Conservation (phyloP, 78 protist species). For the Protostelium mycophagum region DNA sequence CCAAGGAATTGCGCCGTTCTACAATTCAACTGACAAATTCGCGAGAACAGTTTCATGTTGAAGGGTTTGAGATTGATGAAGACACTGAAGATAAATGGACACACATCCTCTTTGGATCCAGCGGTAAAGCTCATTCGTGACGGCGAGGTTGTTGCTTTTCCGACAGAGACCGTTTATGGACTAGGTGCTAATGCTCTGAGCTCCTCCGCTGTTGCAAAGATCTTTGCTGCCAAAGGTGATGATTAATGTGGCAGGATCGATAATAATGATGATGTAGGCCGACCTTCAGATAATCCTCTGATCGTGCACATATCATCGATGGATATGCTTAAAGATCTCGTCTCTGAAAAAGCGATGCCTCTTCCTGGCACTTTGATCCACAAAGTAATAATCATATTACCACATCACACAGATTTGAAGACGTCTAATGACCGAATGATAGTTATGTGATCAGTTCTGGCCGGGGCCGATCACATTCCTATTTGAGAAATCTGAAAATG, state of each 20-base stretch:
- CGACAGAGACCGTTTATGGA: constrained; percentile 90
- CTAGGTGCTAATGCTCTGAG: constrained; percentile 51
- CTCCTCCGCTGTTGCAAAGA: neutral
- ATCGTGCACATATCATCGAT: constrained; percentile 61
- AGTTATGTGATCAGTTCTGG: constrained; percentile 49
- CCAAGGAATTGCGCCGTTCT: too few relatives aligned
- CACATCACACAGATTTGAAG: neutral
- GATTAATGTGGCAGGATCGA: neutral
- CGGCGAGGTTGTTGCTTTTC: constrained; percentile 73
- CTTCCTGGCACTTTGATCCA: neutral
- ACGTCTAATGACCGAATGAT: neutral
- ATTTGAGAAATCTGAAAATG: neutral
- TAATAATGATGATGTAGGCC: constrained; percentile 19
- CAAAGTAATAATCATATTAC: neutral
- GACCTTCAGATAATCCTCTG: constrained; percentile 79
- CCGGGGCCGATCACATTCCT: constrained; percentile 84
- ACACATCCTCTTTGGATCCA: too few relatives aligned
- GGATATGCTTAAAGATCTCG: constrained; percentile 3
- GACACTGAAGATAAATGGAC: too few relatives aligned
- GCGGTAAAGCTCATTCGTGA: constrained; percentile 7
- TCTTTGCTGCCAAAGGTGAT: constrained; percentile 13
- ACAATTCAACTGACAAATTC: too few relatives aligned
- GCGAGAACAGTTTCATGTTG: too few relatives aligned
- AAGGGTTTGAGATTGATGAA: too few relatives aligned
- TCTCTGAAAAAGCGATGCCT: constrained; percentile 7